Evolutionary conservation across 2,329 filamentous ascomycete genomes (phyloP).

Genomic region (Penicillium decumbens): DNA sequence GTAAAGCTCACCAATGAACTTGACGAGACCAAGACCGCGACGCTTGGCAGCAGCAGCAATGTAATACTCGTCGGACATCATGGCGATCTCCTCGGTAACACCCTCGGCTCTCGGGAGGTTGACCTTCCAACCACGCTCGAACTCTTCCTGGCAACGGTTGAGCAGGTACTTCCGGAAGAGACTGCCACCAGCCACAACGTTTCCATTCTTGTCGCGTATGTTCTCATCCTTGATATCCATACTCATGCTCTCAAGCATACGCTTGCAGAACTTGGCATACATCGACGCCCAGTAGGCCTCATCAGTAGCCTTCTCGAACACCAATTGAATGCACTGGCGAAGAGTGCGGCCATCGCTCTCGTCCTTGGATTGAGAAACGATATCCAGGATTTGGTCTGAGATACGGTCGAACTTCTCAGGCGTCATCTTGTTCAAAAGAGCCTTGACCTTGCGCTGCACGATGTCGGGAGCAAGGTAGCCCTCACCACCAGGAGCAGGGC

Average conservation of each 20-base stretch:
- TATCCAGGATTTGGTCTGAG: conserved; percentile 83
- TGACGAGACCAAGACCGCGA: conserved; percentile 92
- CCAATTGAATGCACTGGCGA: conserved; percentile 96
- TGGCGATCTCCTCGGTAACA: conserved; percentile 64
- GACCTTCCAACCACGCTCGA: conserved; percentile 94
- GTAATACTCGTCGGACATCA: conserved; percentile 97
- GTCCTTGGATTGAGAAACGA: conserved; percentile 91
- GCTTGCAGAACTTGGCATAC: conserved; percentile 98
- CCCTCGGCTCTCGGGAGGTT: conserved; percentile 75
- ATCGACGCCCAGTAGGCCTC: conserved; percentile 98
- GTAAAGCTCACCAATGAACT: conserved; percentile 99
- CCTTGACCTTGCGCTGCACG: conserved; percentile 98
- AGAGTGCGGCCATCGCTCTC: conserved; percentile 91
- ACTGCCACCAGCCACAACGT: conserved; percentile 84
- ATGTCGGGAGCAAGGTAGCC: conserved; percentile 77
- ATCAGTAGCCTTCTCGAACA: conserved; percentile 97
- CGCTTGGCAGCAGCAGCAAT: conserved; percentile 88
- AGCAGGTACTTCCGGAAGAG: conserved; percentile 98
- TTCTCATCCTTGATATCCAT: conserved; percentile 91
- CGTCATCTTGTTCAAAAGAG: conserved; percentile 98
- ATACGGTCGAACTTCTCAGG: conserved; percentile 98
- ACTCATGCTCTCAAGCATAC: conserved; percentile 94
- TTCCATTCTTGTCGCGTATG: conserved; percentile 83
- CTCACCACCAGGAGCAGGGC: conserved; percentile 48
- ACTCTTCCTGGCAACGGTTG: conserved; percentile 97